These are phyloP conservation scores for Pluteus cervinus DNA, from an alignment of 768 basidiomycete species.

Conservation along the genomic window DNA sequence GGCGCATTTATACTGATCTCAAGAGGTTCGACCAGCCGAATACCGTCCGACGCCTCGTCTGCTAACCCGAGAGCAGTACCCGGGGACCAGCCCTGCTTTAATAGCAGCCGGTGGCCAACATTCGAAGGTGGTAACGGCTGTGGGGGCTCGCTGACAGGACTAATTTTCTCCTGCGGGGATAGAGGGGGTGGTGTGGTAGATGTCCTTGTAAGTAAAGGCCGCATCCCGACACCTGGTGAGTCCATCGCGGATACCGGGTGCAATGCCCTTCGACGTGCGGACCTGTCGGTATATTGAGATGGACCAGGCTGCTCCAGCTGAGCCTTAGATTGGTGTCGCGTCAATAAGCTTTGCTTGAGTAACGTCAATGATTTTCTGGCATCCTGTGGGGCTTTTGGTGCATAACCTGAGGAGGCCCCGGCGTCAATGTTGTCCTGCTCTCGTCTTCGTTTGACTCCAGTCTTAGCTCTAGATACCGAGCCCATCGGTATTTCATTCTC, in stretches of 20 bases:
- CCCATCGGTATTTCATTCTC: slow-evolving; percentile 59
- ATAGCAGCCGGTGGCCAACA: slow-evolving; percentile 60
- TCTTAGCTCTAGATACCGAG: slow-evolving; percentile 21
- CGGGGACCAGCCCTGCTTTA: slow-evolving; percentile 75
- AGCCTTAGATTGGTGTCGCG: too few relatives aligned
- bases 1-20: slow-evolving; percentile 35
- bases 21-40: slow-evolving; percentile 52
- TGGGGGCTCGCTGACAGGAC: slow-evolving; percentile 34
- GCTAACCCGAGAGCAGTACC: slow-evolving; percentile 47
- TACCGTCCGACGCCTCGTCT: slow-evolving; percentile 24
- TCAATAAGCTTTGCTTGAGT: slow-evolving; percentile 60
- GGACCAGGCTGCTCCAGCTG: slow-evolving; percentile 16
- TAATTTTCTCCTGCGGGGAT: slow-evolving; percentile 4
- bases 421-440: slow-evolving; percentile 20
- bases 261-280: slow-evolving; percentile 62
- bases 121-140: slow-evolving; percentile 50
- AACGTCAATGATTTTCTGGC: slow-evolving; percentile 61
- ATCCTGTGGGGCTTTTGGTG: slow-evolving; percentile 30
- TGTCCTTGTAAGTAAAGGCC: slow-evolving; percentile 6
- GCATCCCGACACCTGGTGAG: slow-evolving; percentile 40
- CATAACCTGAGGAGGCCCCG: slow-evolving; percentile 15
- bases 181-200: slow-evolving; percentile 12
- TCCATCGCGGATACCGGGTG: slow-evolving; percentile 46
- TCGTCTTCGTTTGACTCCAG: slow-evolving; percentile 20
- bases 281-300: slow-evolving; percentile 57